Percentiles rank a stretch among this genome's conserved stretches.
Evolutionary conservation across 768 basidiomycete genomes (phyloP).

Genomic region (Phaeotremella fagi): DNA sequence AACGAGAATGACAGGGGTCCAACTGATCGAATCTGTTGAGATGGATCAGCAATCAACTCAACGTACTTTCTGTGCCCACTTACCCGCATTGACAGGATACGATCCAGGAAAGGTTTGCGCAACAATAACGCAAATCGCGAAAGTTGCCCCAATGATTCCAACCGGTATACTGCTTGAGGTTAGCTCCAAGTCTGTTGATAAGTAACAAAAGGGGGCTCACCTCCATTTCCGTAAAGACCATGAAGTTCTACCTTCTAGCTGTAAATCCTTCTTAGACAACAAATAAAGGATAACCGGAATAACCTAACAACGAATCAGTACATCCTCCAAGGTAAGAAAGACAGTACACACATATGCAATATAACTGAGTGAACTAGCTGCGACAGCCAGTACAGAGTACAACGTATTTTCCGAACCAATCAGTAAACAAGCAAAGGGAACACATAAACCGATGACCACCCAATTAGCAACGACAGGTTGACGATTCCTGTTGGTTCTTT

Average conservation of each 20-base stretch:
- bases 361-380: conserved; percentile 44
- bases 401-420: conserved; percentile 38
- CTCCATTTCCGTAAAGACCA: conserved; percentile 48
- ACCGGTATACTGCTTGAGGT: conserved; percentile 40
- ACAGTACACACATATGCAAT: conserved; percentile 39
- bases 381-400: conserved; percentile 46
- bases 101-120: conserved; percentile 42
- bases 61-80: conserved; percentile 1
- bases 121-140: conserved; percentile 35
- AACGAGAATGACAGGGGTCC: conserved; percentile 44
- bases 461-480: conserved; percentile 48
- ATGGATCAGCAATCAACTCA: neutral
- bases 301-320: conserved; percentile 16
- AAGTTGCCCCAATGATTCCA: conserved; percentile 26
- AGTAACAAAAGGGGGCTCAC: conserved; percentile 12
- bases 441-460: conserved; percentile 41
- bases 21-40: conserved; percentile 39
- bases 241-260: conserved; percentile 47
- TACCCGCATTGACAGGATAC: conserved; percentile 42
- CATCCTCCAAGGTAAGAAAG: conserved; percentile 1
- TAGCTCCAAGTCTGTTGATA: neutral
- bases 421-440: conserved; percentile 42
- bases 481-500: conserved; percentile 31
- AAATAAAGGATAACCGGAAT: conserved; percentile 41
- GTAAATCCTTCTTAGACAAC: conserved; percentile 34